Evolutionary conservation across 2,329 filamentous ascomycete species (phyloP), one percentile per base, ranked within the genome.

Genomic region (Sarocladium oryzae): DNA sequence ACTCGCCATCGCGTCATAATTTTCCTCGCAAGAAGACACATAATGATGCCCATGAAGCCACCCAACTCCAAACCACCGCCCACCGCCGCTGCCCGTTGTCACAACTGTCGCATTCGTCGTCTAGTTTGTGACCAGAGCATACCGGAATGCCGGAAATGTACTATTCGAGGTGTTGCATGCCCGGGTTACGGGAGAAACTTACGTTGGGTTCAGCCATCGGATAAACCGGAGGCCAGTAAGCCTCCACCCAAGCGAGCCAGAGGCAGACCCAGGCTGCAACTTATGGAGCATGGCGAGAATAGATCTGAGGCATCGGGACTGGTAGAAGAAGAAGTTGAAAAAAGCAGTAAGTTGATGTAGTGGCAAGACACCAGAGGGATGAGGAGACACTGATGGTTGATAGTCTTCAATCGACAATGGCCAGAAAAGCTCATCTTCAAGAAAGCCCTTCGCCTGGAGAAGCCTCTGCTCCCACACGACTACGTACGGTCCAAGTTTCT

Each of bases 51-150:
- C 28, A 30, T 30, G 7, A 30, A 30, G 7, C 28, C 28, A 30
- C 28, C 28, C 28, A 30, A n/a, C n/a, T n/a, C n/a, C n/a, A n/a
- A n/a, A n/a, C n/a, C n/a, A n/a, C n/a, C n/a, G n/a, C n/a, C 28
- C 30, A 37, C 16, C 9, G 46, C 46, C 24, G 7, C 32, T 13
- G 18, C 33, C 13, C 32, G 46, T 21, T 49, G 46, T 26, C 11
- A 49, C 26, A 49, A 36, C 20, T 49, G 46, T 28, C 46, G 30
- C 9, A 28, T 26, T 10, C 32, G 46, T 9, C 30, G 46, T 13
- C 46, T 49, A 6, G 46, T 49, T 20, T 49, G 46, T 32, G 46
- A 37, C 33, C 45, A 49, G 46, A 49, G 18, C 18, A n/a, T 49
- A 24, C 45, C 45, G 7, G 13, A 16, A 6, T 49, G 45, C 45